A percentile compares a stretch with the other conserved stretches of the same genome.
phyloP scores from a whole-genome alignment of 192 early-diverging fungal species.

The Rhizophlyctis rosea region DNA sequence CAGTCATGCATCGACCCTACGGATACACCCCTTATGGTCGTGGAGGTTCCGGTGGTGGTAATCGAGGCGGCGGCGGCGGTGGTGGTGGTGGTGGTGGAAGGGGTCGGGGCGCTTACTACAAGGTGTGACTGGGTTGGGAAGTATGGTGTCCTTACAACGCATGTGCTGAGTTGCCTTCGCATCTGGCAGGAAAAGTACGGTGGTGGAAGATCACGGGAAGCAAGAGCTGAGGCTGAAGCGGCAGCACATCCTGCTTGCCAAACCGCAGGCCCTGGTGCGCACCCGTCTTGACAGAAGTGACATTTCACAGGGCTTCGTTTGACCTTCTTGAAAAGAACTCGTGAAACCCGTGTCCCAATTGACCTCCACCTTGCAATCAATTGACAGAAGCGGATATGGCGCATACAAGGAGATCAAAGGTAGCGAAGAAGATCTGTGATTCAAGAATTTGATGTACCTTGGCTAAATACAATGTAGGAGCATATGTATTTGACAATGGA shows the following conservation, averaged over 20 bases:
- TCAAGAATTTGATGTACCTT: too few species aligned
- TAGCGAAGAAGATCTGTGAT: too few species aligned
- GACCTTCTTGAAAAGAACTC: neutral
- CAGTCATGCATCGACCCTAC: too few species aligned
- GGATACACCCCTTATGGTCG: too few species aligned
- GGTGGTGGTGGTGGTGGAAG: conserved; percentile 4
- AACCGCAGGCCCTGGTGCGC: too few species aligned
- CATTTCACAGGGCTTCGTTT: too few species aligned
- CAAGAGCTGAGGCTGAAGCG: conserved; percentile 4
- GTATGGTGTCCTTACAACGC: too few species aligned
- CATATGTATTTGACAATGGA: neutral
- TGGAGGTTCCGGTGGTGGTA: too few species aligned
- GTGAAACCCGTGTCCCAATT: neutral
- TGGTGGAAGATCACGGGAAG: conserved; percentile 10
- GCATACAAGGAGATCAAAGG: conserved; percentile 19
- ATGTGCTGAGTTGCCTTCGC: too few species aligned
- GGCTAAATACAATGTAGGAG: too few species aligned
- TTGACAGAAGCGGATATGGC: conserved; percentile 22
- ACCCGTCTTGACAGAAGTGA: too few species aligned
- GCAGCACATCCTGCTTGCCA: neutral
- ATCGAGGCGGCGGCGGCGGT: neutral
- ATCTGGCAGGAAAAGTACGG: conserved; percentile 25
- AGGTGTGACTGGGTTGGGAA: too few species aligned
- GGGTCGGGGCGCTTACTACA: conserved; percentile 4
- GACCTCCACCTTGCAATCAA: neutral